Evolutionary conservation across 768 basidiomycete genomes (phyloP).

Genomic region (Phaeolepiota aurea): DNA sequence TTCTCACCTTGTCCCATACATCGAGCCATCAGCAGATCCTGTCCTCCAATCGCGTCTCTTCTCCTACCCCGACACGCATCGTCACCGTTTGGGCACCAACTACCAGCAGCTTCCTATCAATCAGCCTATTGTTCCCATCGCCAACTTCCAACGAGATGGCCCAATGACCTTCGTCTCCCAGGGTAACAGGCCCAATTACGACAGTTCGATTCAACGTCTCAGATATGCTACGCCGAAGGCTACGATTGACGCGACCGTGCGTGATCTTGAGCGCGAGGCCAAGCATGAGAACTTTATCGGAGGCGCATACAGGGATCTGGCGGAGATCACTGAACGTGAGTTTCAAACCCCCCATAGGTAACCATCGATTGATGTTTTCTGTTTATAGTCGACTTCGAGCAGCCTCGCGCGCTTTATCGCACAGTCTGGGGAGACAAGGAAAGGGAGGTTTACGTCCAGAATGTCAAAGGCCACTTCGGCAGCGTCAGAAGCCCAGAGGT

Average conservation of each 20-base stretch:
- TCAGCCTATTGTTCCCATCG: constrained; percentile 58
- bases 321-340: constrained; percentile 76
- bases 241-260: constrained; percentile 30
- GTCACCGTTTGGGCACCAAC: constrained; percentile 74
- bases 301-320: constrained; percentile 58
- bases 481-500: constrained; percentile 52
- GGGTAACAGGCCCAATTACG: constrained; percentile 82
- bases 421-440: constrained; percentile 60
- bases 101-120: constrained; percentile 89
- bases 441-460: constrained; percentile 55
- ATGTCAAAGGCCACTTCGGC: constrained; percentile 57
- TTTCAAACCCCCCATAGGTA: constrained; percentile 5
- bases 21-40: constrained; percentile 87
- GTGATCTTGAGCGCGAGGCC: constrained; percentile 29
- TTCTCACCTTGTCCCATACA: constrained; percentile 79
- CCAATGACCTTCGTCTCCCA: constrained; percentile 62
- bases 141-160: constrained; percentile 94
- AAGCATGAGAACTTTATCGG: constrained; percentile 75
- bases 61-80: constrained; percentile 88
- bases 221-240: constrained; percentile 45
- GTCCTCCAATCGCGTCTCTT: constrained; percentile 92
- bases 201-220: constrained; percentile 68
- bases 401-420: constrained; percentile 62
- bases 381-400: constrained; percentile 70
- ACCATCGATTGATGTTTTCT: not conserved